Percentiles rank a stretch among this genome's conserved stretches.
phyloP scores from a whole-genome alignment of 257 asterid species.

The Rubia yunnanensis region DNA sequence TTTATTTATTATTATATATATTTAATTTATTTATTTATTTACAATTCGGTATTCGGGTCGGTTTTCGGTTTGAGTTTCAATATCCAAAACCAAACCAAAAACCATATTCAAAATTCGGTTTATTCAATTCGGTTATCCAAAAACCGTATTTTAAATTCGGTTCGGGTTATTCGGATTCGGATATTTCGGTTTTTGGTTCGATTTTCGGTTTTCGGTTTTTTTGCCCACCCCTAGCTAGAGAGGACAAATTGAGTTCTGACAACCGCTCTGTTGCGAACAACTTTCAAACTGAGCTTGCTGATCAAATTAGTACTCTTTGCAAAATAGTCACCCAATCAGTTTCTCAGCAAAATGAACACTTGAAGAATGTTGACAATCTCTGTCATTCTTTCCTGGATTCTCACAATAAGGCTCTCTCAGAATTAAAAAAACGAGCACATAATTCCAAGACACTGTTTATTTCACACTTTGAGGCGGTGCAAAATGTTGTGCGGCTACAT shows the following conservation, averaged over 20 bases:
- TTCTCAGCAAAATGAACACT: slow-evolving; percentile 56
- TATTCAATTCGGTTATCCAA: too few relatives aligned
- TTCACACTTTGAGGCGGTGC: slow-evolving; percentile 76
- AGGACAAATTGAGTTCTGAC: slow-evolving; percentile 55
- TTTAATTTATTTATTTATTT: too few relatives aligned
- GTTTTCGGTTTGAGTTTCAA: too few relatives aligned
- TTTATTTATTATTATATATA: too few relatives aligned
- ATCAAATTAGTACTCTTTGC: slow-evolving; percentile 55
- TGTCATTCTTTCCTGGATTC: slow-evolving; percentile 55
- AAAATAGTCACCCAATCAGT: slow-evolving; percentile 44
- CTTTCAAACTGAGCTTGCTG: slow-evolving; percentile 56
- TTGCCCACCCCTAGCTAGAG: too few relatives aligned
- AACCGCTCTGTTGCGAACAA: slow-evolving; percentile 52
- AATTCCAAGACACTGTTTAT: slow-evolving; percentile 47
- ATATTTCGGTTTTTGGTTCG: too few relatives aligned
- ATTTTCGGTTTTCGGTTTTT: too few relatives aligned
- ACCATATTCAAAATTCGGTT: too few relatives aligned
- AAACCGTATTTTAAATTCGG: too few relatives aligned
- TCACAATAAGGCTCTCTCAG: slow-evolving; percentile 55
- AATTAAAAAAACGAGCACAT: slow-evolving; percentile 46
- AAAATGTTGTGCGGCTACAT: slow-evolving; percentile 63
- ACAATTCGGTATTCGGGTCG: too few relatives aligned
- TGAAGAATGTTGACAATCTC: slow-evolving; percentile 50
- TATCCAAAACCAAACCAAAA: too few relatives aligned
- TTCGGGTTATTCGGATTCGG: too few relatives aligned